phyloP scores from a whole-genome alignment of 2,329 filamentous ascomycete species.

The Alternaria sp. region DNA sequence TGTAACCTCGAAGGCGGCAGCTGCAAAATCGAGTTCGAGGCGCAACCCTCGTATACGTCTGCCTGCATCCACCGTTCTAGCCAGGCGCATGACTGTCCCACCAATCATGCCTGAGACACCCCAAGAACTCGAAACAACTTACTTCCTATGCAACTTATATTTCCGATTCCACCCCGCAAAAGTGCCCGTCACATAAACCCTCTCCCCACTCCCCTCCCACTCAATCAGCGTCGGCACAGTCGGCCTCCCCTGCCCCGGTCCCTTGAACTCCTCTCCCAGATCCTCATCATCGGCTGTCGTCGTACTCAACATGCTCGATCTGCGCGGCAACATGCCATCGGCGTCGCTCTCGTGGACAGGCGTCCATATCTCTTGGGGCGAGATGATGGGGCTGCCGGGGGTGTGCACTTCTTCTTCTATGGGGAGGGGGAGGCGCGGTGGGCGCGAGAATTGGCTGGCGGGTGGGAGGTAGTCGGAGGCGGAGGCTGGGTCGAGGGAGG shows the following conservation, averaged over 20 bases:
- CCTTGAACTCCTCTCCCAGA: conserved; percentile 69
- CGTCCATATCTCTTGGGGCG: conserved; percentile 68
- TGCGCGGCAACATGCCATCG: conserved; percentile 62
- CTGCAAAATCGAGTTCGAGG: not conserved
- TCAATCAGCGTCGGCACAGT: conserved; percentile 85
- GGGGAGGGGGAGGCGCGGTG: conserved; percentile 86
- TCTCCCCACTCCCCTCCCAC: conserved; percentile 83
- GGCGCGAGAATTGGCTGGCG: conserved; percentile 63
- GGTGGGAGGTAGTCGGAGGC: conserved; percentile 48
- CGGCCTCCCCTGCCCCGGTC: conserved; percentile 67
- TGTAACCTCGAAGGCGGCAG: conserved; percentile 36
- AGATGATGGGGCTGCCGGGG: conserved; percentile 87
- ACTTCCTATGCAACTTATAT: conserved; percentile 85
- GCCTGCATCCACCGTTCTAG: not conserved
- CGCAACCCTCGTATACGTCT: not conserved
- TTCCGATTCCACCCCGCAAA: conserved; percentile 98
- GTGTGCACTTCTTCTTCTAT: conserved; percentile 91
- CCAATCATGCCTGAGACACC: conserved; percentile 11
- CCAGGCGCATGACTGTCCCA: not conserved
- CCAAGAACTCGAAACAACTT: conserved; percentile 54
- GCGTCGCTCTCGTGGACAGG: conserved; percentile 51
- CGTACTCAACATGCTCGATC: conserved; percentile 59
- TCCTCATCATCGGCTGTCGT: conserved; percentile 72
- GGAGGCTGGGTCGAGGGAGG: conserved; percentile 38
- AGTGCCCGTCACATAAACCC: conserved; percentile 94